phyloP scores from a whole-genome alignment of 345 rosid species.

The Gossypium mustelinum region DNA sequence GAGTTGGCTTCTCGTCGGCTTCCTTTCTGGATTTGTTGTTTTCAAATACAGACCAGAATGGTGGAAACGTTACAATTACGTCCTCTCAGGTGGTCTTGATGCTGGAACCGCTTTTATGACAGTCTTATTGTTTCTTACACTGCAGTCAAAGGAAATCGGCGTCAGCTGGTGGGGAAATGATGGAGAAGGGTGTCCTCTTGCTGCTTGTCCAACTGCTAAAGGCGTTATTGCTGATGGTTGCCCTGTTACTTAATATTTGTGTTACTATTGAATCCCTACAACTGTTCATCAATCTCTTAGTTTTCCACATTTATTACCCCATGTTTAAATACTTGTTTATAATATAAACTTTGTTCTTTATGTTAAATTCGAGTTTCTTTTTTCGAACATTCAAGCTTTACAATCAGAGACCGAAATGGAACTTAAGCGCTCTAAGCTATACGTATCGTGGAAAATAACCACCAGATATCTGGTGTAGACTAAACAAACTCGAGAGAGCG shows the following conservation, averaged over 20 bases:
- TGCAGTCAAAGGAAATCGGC: constrained; percentile 36
- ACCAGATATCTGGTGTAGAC: no score
- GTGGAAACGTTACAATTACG: constrained; percentile 71
- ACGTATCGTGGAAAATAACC: no score
- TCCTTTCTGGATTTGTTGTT: constrained; percentile 50
- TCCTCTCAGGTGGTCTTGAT: constrained; percentile 68
- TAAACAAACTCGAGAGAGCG: no score
- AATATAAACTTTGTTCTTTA: neutral
- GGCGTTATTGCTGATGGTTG: constrained; percentile 51
- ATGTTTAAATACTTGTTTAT: neutral
- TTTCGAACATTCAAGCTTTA: no score
- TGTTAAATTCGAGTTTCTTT: neutral
- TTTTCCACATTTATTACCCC: neutral
- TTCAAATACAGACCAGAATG: constrained; percentile 40
- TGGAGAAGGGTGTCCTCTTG: constrained; percentile 54
- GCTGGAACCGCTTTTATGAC: constrained; percentile 79
- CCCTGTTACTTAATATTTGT: constrained; percentile 32
- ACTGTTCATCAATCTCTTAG: neutral
- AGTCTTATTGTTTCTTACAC: constrained; percentile 42
- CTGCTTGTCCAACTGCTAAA: constrained; percentile 68
- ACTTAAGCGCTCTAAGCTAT: no score
- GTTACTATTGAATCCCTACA: neutral
- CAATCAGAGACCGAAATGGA: no score
- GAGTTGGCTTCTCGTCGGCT: constrained; percentile 57
- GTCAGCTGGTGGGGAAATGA: constrained; percentile 75